Conservation (phyloP, 2,329 filamentous ascomycete species). For the Stachybotrys chartarum region DNA sequence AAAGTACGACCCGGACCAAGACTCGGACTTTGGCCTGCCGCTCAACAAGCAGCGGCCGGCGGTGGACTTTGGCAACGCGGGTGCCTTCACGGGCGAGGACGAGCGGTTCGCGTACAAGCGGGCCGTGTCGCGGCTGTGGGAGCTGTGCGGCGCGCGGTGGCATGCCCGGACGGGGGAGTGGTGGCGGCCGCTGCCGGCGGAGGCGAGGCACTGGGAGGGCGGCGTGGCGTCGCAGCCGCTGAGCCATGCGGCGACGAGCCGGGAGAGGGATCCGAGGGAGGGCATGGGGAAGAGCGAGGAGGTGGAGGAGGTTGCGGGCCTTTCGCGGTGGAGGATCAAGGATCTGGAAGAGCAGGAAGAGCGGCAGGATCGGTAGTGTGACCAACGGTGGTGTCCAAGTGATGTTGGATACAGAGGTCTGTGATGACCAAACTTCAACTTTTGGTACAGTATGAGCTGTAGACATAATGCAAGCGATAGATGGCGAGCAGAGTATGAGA, state of each 20-base stretch:
- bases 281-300: constrained; percentile 25
- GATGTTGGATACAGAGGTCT: neutral
- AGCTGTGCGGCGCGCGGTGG: constrained; percentile 69
- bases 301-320: constrained; percentile 28
- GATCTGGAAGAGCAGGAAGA: constrained; percentile 19
- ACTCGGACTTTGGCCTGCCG: constrained; percentile 43
- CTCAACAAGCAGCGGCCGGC: constrained; percentile 13
- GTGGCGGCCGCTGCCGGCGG: constrained; percentile 63
- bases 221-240: constrained; percentile 17
- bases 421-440: too few species aligned
- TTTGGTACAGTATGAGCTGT: neutral
- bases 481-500: neutral
- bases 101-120: constrained; percentile 77
- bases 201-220: constrained; percentile 62
- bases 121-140: constrained; percentile 71
- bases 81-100: constrained; percentile 71
- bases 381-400: neutral
- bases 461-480: neutral
- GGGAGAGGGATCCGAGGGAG: constrained; percentile 13
- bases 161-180: constrained; percentile 57
- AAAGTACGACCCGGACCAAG: constrained; percentile 48
- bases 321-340: constrained; percentile 30
- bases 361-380: constrained; percentile 1
- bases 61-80: constrained; percentile 61
- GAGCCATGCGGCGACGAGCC: constrained; percentile 2